Evolutionary conservation across 2,329 filamentous ascomycete genomes (phyloP).

Genomic region (Xylariaceae sp.): DNA sequence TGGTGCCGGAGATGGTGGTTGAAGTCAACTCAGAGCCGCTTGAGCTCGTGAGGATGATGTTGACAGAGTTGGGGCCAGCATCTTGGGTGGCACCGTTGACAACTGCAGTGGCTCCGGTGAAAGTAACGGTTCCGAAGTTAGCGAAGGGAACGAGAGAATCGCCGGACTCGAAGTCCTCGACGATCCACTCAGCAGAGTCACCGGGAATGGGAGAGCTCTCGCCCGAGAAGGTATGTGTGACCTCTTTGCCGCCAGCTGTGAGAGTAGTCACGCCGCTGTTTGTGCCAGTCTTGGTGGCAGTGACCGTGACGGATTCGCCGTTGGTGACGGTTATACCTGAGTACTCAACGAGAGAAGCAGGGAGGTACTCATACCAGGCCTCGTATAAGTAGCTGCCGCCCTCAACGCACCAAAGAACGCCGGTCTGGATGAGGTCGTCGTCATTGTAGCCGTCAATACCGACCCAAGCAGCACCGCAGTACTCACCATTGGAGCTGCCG

Average conservation of each 20-base stretch:
- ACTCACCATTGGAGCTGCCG: not conserved
- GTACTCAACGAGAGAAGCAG: not conserved
- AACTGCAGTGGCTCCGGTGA: not conserved
- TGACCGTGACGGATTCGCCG: not conserved
- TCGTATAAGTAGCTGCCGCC: not conserved
- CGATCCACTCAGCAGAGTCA: not conserved
- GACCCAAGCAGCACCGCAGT: not conserved
- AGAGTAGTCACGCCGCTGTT: not conserved
- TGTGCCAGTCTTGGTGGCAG: not conserved
- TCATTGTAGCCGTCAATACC: not conserved
- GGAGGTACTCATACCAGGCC: not conserved
- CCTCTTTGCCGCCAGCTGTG: not conserved
- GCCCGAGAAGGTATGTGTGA: not conserved
- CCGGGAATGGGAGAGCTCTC: not conserved
- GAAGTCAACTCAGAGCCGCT: not conserved
- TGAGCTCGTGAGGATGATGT: not conserved
- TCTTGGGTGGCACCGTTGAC: not conserved
- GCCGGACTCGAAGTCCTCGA: not conserved
- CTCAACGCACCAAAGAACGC: not conserved
- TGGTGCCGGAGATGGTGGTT: not conserved
- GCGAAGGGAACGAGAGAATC: not conserved
- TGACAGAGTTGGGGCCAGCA: not conserved
- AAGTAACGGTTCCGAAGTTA: not conserved
- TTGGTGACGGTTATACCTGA: not conserved
- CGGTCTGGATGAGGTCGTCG: not conserved